Base-by-base conservation (phyloP, 2,329 filamentous ascomycete species). In the Cladosporium sphaerospermum region DNA sequence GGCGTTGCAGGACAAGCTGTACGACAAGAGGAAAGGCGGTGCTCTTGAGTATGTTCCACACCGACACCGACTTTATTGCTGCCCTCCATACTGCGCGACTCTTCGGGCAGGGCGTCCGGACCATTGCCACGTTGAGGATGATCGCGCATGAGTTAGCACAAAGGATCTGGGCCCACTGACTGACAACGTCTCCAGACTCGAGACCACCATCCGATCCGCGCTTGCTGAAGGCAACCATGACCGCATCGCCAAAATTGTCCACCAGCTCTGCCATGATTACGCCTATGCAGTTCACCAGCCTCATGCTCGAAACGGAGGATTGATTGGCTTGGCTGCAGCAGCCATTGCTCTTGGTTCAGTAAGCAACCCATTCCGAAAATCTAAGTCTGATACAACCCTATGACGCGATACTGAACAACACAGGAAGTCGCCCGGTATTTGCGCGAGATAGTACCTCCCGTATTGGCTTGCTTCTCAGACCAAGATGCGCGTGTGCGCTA, bases 401-500 rank as follows among this genome's bases (percentile, higher is more conserved):
- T 18, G 31, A 45, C 13, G 4, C 16, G 14, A 45, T 45, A 54
- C 60, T 62, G 47, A 57, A 56, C 55, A 42, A 57, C 71, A 67
- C 71, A 96, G 84, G 92, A 96, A 69, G 83, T 99, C 53, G 90
- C 93, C 32, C 85, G 85, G 56, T 96, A 97, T 69, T 80, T 99
- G 47, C 85, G 90, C 67, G 86, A 91, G 63, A 97, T 99, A 62
- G 92, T 99, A 0, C 92, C 92, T 43, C 95, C 95, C 3, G 93
- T 99, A 4, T 80, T 99, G 43, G 93, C 93, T 49, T 99, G 95
- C 76, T 99, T 99, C 72, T 89, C 88, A 54, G 95, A 99, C 63
- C 93, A 97, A 75, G 93, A 99, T 85, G 91, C 93, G 28, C 83
- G 93, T 54, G 93, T 97, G 32, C 83, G 93, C 59, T 99, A 99